Conservation (phyloP, 2,329 filamentous ascomycete genomes). For the Aspergillus tanneri region DNA sequence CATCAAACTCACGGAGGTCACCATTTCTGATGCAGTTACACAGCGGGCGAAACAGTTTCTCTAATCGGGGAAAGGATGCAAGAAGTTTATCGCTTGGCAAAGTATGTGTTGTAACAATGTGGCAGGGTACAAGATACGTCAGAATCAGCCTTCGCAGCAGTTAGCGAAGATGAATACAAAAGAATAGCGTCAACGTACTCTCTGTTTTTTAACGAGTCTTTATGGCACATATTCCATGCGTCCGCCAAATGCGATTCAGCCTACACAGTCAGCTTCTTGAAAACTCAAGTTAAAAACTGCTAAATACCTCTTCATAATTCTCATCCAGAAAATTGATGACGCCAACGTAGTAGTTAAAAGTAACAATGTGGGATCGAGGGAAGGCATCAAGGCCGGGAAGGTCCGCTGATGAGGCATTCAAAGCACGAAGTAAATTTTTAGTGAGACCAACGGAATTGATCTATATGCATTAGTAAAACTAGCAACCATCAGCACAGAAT, state of each 20-base stretch:
- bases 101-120: conserved; percentile 81
- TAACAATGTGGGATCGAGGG: conserved; percentile 86
- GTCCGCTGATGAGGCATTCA: conserved; percentile 74
- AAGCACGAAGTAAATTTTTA: conserved; percentile 81
- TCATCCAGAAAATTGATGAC: conserved; percentile 94
- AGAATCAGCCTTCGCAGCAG: conserved; percentile 68
- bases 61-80: conserved; percentile 70
- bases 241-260: conserved; percentile 77
- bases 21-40: conserved; percentile 76
- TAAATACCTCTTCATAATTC: conserved; percentile 73
- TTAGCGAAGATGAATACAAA: conserved; percentile 21
- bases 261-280: conserved; percentile 40
- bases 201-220: conserved; percentile 69
- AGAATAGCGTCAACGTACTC: conserved; percentile 59
- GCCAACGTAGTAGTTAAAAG: conserved; percentile 94
- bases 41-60: conserved; percentile 75
- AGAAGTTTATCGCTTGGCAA: conserved; percentile 74
- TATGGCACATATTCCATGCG: conserved; percentile 80
- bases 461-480: conserved; percentile 31
- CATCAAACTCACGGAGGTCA: conserved; percentile 79
- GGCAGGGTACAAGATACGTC: conserved; percentile 91
- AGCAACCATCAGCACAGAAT: neutral
- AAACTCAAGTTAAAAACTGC: neutral
- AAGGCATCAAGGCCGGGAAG: conserved; percentile 78
- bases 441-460: conserved; percentile 86